These are phyloP conservation scores for Diaporthe aspalathi DNA, from an alignment of 2,329 filamentous ascomycete species.

Conservation along the genomic window DNA sequence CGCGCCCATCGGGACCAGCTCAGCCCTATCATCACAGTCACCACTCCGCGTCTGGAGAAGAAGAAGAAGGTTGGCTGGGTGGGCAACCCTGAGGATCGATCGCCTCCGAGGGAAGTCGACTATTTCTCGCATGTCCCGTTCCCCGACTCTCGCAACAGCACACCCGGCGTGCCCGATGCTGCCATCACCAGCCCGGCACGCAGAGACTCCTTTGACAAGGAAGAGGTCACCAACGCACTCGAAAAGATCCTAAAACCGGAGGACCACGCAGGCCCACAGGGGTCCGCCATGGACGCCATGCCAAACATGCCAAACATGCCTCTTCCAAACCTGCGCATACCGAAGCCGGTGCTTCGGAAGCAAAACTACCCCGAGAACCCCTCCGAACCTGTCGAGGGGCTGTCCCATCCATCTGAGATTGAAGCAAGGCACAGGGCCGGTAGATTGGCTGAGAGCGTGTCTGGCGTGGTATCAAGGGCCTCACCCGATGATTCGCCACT, in stretches of 20 bases:
- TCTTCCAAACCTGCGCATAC: slow-evolving; percentile 39
- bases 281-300: neutral
- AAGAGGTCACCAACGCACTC: slow-evolving; percentile 44
- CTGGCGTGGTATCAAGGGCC: slow-evolving; percentile 45
- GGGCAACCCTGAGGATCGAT: slow-evolving; percentile 38
- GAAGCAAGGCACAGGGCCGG: slow-evolving; percentile 51
- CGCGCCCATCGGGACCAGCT: neutral
- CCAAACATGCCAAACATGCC: neutral
- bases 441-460: slow-evolving; percentile 49
- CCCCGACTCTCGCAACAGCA: slow-evolving; percentile 39
- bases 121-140: slow-evolving; percentile 38
- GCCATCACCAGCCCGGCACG: slow-evolving; percentile 27
- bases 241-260: slow-evolving; percentile 43
- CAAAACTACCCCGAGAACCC: slow-evolving; percentile 38
- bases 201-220: slow-evolving; percentile 45
- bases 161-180: slow-evolving; percentile 31
- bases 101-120: slow-evolving; percentile 34
- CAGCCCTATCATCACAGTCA: slow-evolving; percentile 35
- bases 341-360: slow-evolving; percentile 46
- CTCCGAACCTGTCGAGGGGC: slow-evolving; percentile 36
- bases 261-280: slow-evolving; percentile 37
- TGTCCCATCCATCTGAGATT: slow-evolving; percentile 46
- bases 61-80: slow-evolving; percentile 47
- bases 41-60: slow-evolving; percentile 33
- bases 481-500: slow-evolving; percentile 40